These are phyloP conservation scores for Candida ascalaphidarum DNA, from an alignment of 805 yeast species.

Conservation along the genomic window DNA sequence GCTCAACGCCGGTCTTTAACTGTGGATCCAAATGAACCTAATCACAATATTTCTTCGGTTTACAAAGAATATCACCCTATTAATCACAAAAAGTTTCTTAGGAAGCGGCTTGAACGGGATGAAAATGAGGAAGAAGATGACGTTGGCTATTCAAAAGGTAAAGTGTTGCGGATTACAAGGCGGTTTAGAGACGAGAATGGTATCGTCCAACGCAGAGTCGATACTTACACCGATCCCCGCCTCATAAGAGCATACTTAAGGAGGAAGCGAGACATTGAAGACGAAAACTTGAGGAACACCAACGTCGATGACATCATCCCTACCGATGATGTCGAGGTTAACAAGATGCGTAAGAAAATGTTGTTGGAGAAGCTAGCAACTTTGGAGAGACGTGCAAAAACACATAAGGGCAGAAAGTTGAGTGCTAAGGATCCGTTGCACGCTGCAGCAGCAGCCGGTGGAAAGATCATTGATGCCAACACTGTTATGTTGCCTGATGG, in stretches of 20 bases:
- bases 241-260: constrained; percentile 79
- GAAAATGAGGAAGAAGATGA: constrained; percentile 17
- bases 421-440: constrained; percentile 24
- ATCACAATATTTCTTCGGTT: constrained; percentile 27
- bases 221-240: constrained; percentile 75
- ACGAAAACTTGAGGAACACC: constrained; percentile 42
- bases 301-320: constrained; percentile 68
- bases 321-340: constrained; percentile 78
- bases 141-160: constrained; percentile 8
- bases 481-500: constrained; percentile 37
- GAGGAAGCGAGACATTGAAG: constrained; percentile 59
- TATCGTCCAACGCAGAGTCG: constrained; percentile 71
- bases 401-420: constrained; percentile 31
- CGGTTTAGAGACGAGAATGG: constrained; percentile 80
- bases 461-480: constrained; percentile 33
- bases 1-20: constrained; percentile 59
- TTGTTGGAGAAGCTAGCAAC: constrained; percentile 80
- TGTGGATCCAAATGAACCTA: constrained; percentile 23
- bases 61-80: constrained; percentile 31
- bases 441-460: constrained; percentile 36
- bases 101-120: constrained; percentile 23
- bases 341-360: constrained; percentile 65
- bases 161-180: constrained; percentile 51
- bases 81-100: constrained; percentile 21
- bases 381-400: constrained; percentile 64